A percentile compares a stretch with the other conserved stretches of the same genome.
Conservation (phyloP, 345 rosid genomes). For the Linum usitatissimum region DNA sequence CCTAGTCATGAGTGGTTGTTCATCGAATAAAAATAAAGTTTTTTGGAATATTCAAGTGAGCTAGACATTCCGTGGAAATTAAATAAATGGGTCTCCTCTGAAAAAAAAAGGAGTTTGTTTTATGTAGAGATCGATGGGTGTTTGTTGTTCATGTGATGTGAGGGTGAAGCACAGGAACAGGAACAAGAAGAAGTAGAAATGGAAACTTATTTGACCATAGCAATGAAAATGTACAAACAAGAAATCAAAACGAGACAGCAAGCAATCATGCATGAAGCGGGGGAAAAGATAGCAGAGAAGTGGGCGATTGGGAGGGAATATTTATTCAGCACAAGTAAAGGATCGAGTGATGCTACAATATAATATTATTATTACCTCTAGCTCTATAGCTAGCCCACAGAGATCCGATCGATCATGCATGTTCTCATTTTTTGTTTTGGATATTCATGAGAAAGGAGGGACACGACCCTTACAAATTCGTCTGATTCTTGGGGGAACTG, state of each 20-base stretch:
- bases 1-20: too few species aligned
- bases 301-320: not conserved
- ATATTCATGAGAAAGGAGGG: not conserved
- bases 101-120: too few species aligned
- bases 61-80: slow-evolving; percentile 4
- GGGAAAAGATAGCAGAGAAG: not conserved
- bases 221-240: not conserved
- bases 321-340: not conserved
- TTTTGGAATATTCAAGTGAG: too few species aligned
- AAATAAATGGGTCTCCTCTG: not conserved
- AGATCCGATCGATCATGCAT: too few species aligned
- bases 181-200: slow-evolving; percentile 13
- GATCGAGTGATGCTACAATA: not conserved
- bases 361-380: too few species aligned
- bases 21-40: too few species aligned
- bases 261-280: slow-evolving; percentile 1
- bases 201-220: slow-evolving; percentile 19
- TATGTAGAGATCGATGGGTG: too few species aligned
- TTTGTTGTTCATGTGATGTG: slow-evolving; percentile 15
- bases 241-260: slow-evolving; percentile 7
- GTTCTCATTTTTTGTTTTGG: too few species aligned
- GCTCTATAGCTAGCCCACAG: too few species aligned
- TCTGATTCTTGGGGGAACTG: not conserved
- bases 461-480: not conserved
- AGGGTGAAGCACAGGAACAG: slow-evolving; percentile 11